Evolutionary conservation across 768 basidiomycete species (phyloP).

Genomic region (Termitomyces eurrhizus): DNA sequence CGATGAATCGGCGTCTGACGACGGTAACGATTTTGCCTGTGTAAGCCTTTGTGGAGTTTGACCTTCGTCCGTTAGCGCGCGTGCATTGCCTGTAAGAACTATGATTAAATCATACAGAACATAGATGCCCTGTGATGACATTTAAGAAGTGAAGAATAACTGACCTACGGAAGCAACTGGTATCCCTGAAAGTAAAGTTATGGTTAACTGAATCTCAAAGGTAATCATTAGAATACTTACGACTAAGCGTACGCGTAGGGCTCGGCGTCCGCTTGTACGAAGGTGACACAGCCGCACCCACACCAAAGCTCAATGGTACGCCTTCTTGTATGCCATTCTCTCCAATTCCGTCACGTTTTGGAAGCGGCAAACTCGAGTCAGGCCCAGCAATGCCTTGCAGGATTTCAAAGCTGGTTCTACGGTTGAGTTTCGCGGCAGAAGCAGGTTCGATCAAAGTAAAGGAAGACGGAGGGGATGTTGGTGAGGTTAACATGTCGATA

Average conservation of each 20-base stretch:
- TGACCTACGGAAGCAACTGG: slow-evolving; percentile 75
- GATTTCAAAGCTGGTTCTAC: slow-evolving; percentile 70
- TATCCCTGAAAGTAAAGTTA: slow-evolving; percentile 48
- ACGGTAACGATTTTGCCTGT: slow-evolving; percentile 23
- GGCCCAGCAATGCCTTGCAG: slow-evolving; percentile 70
- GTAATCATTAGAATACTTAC: slow-evolving; percentile 43
- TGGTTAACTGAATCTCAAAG: slow-evolving; percentile 13
- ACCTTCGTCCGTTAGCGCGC: slow-evolving; percentile 76
- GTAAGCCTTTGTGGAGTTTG: slow-evolving; percentile 32
- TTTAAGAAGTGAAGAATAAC: slow-evolving; percentile 24
- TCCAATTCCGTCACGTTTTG: slow-evolving; percentile 46
- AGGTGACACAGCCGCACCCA: slow-evolving; percentile 32
- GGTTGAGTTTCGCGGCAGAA: slow-evolving; percentile 45
- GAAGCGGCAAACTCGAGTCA: slow-evolving; percentile 71
- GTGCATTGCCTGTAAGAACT: slow-evolving; percentile 66
- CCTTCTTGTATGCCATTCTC: slow-evolving; percentile 70
- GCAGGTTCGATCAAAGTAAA: slow-evolving; percentile 23
- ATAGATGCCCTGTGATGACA: slow-evolving; percentile 20
- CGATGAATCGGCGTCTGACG: slow-evolving; percentile 32
- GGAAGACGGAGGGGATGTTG: slow-evolving; percentile 28
- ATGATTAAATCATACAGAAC: slow-evolving; percentile 19
- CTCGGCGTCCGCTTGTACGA: slow-evolving; percentile 55
- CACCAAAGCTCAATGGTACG: slow-evolving; percentile 56
- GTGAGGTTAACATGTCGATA: slow-evolving; percentile 29
- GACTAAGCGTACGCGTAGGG: slow-evolving; percentile 75